Conservation (phyloP, 345 rosid species). For the Gossypium ekmanianum region DNA sequence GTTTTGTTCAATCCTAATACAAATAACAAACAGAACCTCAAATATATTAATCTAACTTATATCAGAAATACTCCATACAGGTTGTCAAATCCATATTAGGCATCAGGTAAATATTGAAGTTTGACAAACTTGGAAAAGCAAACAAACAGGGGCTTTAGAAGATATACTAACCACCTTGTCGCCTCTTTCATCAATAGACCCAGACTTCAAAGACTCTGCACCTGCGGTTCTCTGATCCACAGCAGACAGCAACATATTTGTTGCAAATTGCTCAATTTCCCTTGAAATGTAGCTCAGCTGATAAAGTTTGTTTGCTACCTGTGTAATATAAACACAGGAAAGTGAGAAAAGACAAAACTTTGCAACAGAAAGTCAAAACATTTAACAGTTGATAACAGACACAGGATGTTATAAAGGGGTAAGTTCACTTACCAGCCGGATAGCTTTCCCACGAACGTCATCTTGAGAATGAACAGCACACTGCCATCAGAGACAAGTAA, state of each 20-base stretch:
- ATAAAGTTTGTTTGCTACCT: constrained; percentile 97
- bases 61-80: not conserved
- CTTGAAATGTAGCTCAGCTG: constrained; percentile 67
- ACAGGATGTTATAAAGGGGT: constrained; percentile 13
- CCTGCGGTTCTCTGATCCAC: constrained; percentile 48
- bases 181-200: constrained; percentile 37
- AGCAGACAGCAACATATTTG: constrained; percentile 63
- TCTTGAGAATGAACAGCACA: constrained; percentile 96
- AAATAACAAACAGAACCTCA: not conserved
- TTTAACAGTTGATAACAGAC: not conserved
- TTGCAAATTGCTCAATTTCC: constrained; percentile 82
- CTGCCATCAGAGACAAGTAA: constrained; percentile 42
- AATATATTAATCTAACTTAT: not conserved
- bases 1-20: too few species aligned
- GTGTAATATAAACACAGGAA: constrained; percentile 26
- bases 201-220: constrained; percentile 39
- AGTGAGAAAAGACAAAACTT: constrained; percentile 7
- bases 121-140: not conserved
- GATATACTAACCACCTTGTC: constrained; percentile 57
- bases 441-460: constrained; percentile 87
- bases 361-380: not conserved
- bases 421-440: constrained; percentile 67
- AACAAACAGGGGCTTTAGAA: not conserved
- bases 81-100: too few species aligned
- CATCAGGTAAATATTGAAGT: not conserved